A percentile compares a stretch with the other conserved stretches of the same genome.
Evolutionary conservation across 345 rosid genomes (phyloP).

Genomic region (Isatis tinctoria): DNA sequence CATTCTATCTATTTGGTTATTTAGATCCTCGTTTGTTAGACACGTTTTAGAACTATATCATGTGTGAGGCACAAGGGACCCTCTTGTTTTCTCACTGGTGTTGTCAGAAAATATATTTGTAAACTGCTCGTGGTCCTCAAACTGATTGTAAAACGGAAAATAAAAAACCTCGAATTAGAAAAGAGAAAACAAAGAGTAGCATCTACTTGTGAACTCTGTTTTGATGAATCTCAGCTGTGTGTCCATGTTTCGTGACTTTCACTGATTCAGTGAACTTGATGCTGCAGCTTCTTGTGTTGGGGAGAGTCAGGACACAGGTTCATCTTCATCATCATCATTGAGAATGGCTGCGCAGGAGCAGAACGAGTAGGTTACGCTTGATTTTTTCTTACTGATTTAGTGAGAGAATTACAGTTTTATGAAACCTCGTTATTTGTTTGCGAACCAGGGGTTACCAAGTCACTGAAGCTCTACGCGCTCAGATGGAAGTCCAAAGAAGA

Average conservation of each 20-base stretch:
- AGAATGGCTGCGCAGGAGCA: constrained; percentile 66
- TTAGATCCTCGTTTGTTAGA: neutral
- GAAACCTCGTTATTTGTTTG: constrained; percentile 23
- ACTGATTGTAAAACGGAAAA: neutral
- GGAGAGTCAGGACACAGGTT: constrained; percentile 86
- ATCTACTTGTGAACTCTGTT: neutral
- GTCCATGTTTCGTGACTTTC: neutral
- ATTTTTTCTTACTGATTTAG: neutral
- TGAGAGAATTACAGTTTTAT: neutral
- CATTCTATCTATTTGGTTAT: neutral
- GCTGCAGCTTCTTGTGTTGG: constrained; percentile 64
- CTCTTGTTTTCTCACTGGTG: neutral
- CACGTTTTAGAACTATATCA: neutral
- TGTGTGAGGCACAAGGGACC: neutral
- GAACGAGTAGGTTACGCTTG: constrained; percentile 58
- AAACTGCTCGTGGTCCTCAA: neutral
- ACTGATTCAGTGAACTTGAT: constrained; percentile 12
- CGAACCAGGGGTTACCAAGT: constrained; percentile 76
- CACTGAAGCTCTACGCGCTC: constrained; percentile 91
- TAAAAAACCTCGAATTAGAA: neutral
- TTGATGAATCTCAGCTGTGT: neutral
- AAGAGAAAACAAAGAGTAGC: neutral
- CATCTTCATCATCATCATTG: constrained; percentile 69
- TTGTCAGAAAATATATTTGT: neutral
- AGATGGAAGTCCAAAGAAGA: constrained; percentile 99